A percentile compares a stretch with the other conserved stretches of the same genome.
Evolutionary conservation across 2,329 filamentous ascomycete species (phyloP).

Genomic region (Pseudogymnoascus sp.): DNA sequence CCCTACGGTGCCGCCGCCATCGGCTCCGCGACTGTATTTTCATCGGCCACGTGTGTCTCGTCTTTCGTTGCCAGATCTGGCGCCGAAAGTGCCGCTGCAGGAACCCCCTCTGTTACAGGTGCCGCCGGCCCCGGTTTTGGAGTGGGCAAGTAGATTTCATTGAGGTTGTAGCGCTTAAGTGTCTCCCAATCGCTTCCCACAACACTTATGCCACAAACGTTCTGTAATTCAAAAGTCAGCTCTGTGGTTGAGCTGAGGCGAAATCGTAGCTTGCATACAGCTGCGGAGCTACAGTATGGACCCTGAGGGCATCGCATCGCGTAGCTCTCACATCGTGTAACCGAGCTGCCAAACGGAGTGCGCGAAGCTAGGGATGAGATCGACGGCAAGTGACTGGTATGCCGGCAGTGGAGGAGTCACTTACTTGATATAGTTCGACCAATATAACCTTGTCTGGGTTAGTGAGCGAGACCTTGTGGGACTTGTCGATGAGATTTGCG

Average conservation of each 20-base stretch:
- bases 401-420: conserved; percentile 18
- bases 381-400: background rate
- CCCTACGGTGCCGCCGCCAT: background rate
- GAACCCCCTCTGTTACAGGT: conserved; percentile 5
- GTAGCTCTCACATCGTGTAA: conserved; percentile 14
- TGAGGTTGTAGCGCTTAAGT: conserved; percentile 71
- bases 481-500: conserved; percentile 52
- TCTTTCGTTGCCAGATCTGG: background rate
- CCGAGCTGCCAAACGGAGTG: conserved; percentile 12
- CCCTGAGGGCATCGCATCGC: background rate
- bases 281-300: conserved; percentile 10
- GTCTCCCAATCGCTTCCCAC: conserved; percentile 63
- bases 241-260: background rate
- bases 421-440: conserved; percentile 74
- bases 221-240: conserved; percentile 39
- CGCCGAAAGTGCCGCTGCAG: background rate
- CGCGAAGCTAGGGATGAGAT: conserved; percentile 17
- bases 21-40: background rate
- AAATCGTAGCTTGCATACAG: conserved; percentile 8
- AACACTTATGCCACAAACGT: conserved; percentile 71
- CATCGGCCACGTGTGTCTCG: background rate
- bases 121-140: conserved; percentile 14
- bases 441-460: conserved; percentile 73
- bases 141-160: conserved; percentile 55
- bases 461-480: conserved; percentile 71